Evolutionary conservation across 257 asterid genomes (phyloP).

Genomic region (Ilex aquifolium): DNA sequence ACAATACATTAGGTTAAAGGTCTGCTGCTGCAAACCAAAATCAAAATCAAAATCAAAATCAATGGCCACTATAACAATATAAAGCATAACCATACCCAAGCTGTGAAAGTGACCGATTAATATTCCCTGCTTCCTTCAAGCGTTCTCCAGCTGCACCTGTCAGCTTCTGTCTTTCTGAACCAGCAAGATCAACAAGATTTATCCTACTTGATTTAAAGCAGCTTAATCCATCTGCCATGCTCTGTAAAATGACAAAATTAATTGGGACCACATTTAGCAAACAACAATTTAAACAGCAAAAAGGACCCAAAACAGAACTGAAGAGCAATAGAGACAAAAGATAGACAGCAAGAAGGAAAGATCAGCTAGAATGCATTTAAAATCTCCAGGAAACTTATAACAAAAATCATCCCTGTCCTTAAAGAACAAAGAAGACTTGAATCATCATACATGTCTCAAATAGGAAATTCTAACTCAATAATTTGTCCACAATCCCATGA

Average conservation of each 20-base stretch:
- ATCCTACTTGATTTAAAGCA: constrained; percentile 78
- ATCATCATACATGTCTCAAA: no score
- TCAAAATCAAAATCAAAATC: background rate
- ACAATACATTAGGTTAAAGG: no score
- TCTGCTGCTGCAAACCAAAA: no score
- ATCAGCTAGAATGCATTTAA: no score
- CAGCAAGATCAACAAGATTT: constrained; percentile 98
- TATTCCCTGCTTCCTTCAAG: constrained; percentile 97
- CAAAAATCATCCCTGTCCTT: no score
- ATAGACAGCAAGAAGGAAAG: no score
- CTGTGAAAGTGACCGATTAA: constrained; percentile 95
- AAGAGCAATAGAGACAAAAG: no score
- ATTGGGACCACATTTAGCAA: constrained; percentile 2
- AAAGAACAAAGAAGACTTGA: no score
- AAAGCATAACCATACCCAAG: constrained; percentile 60
- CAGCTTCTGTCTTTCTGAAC: constrained; percentile 97
- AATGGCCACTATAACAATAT: constrained; percentile 1
- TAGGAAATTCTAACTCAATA: background rate
- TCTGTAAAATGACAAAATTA: constrained; percentile 40
- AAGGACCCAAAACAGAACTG: no score
- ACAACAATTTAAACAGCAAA: background rate
- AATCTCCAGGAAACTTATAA: no score
- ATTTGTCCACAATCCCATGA: constrained; percentile 3
- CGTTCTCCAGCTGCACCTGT: constrained; percentile 99
- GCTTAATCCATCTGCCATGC: constrained; percentile 79